These are phyloP conservation scores for Solanum sejunctum DNA, from an alignment of 257 asterid species.

Conservation along the genomic window DNA sequence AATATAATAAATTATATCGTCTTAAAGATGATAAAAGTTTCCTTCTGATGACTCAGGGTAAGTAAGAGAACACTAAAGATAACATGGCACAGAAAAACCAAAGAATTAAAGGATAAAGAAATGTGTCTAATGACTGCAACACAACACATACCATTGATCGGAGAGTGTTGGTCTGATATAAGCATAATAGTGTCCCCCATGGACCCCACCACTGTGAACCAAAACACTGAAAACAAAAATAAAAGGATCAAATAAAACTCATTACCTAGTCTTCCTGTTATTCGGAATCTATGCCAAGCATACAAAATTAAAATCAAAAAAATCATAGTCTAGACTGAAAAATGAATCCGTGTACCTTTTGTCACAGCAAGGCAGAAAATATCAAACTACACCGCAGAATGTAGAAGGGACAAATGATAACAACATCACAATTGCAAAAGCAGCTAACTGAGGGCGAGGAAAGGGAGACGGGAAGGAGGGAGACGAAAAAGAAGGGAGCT, in stretches of 20 bases:
- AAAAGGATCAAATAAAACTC: background rate
- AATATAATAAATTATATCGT: background rate
- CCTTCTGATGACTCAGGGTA: background rate
- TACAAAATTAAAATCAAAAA: background rate
- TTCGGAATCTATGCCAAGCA: background rate
- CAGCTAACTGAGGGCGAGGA: background rate
- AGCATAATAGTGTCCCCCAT: slow-evolving; percentile 36
- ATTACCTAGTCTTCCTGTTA: background rate
- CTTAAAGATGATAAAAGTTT: background rate
- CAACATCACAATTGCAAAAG: background rate
- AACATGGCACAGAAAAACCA: background rate
- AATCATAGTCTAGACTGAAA: background rate
- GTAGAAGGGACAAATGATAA: background rate
- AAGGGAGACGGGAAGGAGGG: background rate
- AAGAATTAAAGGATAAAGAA: background rate
- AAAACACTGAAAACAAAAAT: slow-evolving; percentile 1
- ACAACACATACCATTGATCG: slow-evolving; percentile 19
- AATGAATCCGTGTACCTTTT: background rate
- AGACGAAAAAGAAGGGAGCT: background rate
- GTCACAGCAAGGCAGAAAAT: background rate
- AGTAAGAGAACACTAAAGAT: background rate
- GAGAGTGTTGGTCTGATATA: slow-evolving; percentile 29
- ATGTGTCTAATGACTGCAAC: background rate
- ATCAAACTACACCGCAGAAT: background rate
- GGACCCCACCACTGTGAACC: slow-evolving; percentile 36